Conservation (phyloP, 2,329 filamentous ascomycete species). For the Davidsoniella eucalypti region DNA sequence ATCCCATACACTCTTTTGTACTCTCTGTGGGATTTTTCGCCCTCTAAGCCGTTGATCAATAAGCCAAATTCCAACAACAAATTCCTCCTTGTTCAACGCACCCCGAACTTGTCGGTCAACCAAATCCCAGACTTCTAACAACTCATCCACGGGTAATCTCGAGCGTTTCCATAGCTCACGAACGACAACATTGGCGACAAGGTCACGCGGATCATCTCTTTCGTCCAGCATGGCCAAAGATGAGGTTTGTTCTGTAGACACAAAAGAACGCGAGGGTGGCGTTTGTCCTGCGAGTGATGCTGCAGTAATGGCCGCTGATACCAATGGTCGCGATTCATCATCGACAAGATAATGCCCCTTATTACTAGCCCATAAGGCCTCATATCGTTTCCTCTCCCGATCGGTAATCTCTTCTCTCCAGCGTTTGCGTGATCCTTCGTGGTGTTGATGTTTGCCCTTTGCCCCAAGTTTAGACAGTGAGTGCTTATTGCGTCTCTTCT, state of each 20-base stretch:
- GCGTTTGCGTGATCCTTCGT: conserved; percentile 56
- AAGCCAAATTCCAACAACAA: conserved; percentile 71
- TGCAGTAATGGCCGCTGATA: conserved; percentile 1
- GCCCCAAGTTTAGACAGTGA: conserved; percentile 26
- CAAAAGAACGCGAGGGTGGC: not conserved
- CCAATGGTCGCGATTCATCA: conserved; percentile 13
- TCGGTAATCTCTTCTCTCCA: conserved; percentile 63
- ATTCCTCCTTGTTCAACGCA: conserved; percentile 49
- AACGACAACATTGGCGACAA: conserved; percentile 51
- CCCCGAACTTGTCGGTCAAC: conserved; percentile 44
- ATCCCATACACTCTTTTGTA: conserved; percentile 60
- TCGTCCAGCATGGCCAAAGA: conserved; percentile 2
- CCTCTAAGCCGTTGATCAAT: conserved; percentile 69
- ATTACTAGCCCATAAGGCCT: conserved; percentile 74
- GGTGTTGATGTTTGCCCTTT: conserved; percentile 49
- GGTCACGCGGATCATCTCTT: conserved; percentile 23
- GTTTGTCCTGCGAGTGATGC: not conserved
- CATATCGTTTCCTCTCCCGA: conserved; percentile 62
- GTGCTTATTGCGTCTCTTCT: conserved; percentile 31
- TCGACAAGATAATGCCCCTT: conserved; percentile 36
- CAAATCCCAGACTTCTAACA: conserved; percentile 62
- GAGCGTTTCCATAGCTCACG: conserved; percentile 62
- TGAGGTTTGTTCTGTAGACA: conserved; percentile 1
- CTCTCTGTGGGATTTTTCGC: conserved; percentile 55
- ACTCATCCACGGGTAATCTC: conserved; percentile 47